Evolutionary conservation across 2,329 filamentous ascomycete genomes (phyloP), one percentile per base, ranked within the genome.

Genomic region (Bisporella sp.): DNA sequence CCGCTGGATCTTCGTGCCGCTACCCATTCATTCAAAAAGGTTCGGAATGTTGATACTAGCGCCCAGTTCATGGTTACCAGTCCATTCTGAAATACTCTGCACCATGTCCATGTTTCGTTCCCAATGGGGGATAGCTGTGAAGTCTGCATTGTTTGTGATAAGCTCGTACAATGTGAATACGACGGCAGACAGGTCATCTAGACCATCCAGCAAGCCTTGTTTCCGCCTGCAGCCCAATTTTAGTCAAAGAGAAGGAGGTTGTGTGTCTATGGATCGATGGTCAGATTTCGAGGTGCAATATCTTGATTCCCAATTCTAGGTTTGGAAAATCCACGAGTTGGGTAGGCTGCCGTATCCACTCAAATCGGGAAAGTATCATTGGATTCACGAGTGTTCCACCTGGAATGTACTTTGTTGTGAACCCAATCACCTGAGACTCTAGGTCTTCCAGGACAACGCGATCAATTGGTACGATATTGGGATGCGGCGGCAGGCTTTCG

Each of bases 321-420:
- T 72, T 71, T 30, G 72, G 56, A 35, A 65, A 61, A 48, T 72
- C 69, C 6, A 71, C 59, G 5, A 69, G 62, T 0, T 58, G 6
- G 1, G 63, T 64, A 1, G 73, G 64, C 49, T 73, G 69, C 12
- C 59, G 51, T 0, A 71, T 55, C 64, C 67, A 71, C 46, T 63
- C 41, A 0, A 72, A 56, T 54, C 62, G 64, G 47, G 71, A 72
- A 1, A 3, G 9, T 39, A 9, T 9, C 9, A 2, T 28, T 42
- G 3, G 11, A 28, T 12, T 28, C 21, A 12, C 54, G 7, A 69
- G 53, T 2, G 58, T 69, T 9, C 68, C 67, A 13, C 68, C 67
- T n/a, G 65, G 58, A 7, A 71, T 59, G 46, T 62, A 69, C 7
- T 48, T 45, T 21, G 44, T 65, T 8, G 69, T 71, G 51, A 70